These are phyloP conservation scores for Solanum bulbocastanum DNA, from an alignment of 257 asterid genomes.

Conservation along the genomic window DNA sequence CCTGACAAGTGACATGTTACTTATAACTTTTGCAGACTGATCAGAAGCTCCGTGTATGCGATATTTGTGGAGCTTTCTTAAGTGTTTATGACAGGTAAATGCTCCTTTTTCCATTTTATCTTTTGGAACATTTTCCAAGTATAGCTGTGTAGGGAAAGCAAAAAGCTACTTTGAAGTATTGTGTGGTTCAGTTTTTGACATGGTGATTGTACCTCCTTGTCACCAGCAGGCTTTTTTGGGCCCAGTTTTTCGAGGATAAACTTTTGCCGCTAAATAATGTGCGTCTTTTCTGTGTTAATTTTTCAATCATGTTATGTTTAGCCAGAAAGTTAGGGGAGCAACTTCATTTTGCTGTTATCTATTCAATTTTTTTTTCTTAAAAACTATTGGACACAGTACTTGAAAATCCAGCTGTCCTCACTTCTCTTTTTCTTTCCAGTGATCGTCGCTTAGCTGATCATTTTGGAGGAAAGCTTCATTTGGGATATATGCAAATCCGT, in stretches of 20 bases:
- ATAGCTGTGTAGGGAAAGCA: constrained; percentile 19
- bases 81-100: constrained; percentile 87
- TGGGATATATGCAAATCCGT: constrained; percentile 94
- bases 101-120: background rate
- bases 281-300: constrained; percentile 80
- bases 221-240: constrained; percentile 96
- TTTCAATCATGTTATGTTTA: constrained; percentile 47
- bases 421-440: constrained; percentile 41
- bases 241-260: constrained; percentile 96
- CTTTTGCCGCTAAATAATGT: constrained; percentile 98
- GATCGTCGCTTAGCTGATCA: constrained; percentile 99
- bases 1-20: constrained; percentile 18
- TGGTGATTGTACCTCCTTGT: constrained; percentile 83
- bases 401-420: background rate
- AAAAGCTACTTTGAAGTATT: constrained; percentile 33
- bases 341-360: background rate
- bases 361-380: background rate
- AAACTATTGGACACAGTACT: background rate
- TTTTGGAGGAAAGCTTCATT: constrained; percentile 99
- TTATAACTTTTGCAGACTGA: constrained; percentile 58
- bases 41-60: constrained; percentile 98
- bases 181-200: constrained; percentile 63
- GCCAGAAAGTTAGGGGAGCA: constrained; percentile 29
- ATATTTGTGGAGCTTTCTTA: constrained; percentile 96
- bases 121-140: background rate